Evolutionary conservation across 169 alveolate genomes (phyloP).

Genomic region (Eimeria mitis): DNA sequence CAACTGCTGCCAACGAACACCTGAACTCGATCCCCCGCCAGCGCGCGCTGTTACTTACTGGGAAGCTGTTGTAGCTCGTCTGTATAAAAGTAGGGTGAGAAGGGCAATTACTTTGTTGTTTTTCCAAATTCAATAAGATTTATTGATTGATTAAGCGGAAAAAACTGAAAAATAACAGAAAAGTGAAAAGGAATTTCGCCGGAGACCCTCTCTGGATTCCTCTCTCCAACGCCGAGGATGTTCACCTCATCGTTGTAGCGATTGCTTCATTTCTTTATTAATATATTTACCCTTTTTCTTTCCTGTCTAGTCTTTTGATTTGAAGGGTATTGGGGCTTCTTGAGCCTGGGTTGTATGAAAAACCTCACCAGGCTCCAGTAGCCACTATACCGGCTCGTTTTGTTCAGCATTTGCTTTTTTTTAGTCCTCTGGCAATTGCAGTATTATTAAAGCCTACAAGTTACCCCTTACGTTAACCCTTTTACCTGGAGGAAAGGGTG

Average conservation of each 20-base stretch:
- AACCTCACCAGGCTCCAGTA: not conserved
- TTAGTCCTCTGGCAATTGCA: not conserved
- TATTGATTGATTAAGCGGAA: not conserved
- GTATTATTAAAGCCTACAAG: not conserved
- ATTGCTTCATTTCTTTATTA: not conserved
- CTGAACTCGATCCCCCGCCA: constrained; percentile 15
- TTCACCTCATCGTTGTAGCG: not conserved
- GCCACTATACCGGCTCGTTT: not conserved
- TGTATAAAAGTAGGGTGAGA: not conserved
- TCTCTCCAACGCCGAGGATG: not conserved
- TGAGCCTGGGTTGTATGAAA: not conserved
- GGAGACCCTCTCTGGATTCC: not conserved
- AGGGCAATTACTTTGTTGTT: not conserved
- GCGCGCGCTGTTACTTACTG: not conserved
- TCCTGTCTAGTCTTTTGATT: not conserved
- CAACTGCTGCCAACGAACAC: not conserved
- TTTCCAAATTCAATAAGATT: not conserved
- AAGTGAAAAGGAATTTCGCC: not conserved
- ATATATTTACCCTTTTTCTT: not conserved
- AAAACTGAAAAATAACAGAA: not conserved
- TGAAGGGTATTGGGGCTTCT: not conserved
- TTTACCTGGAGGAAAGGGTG: not conserved
- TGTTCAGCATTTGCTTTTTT: constrained; percentile 3
- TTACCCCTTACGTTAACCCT: not conserved
- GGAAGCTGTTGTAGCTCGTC: not conserved